Percentiles rank a stretch among this genome's conserved stretches.
phyloP scores from a whole-genome alignment of 371 early-diverging fungal species.

The Mucor sp. region DNA sequence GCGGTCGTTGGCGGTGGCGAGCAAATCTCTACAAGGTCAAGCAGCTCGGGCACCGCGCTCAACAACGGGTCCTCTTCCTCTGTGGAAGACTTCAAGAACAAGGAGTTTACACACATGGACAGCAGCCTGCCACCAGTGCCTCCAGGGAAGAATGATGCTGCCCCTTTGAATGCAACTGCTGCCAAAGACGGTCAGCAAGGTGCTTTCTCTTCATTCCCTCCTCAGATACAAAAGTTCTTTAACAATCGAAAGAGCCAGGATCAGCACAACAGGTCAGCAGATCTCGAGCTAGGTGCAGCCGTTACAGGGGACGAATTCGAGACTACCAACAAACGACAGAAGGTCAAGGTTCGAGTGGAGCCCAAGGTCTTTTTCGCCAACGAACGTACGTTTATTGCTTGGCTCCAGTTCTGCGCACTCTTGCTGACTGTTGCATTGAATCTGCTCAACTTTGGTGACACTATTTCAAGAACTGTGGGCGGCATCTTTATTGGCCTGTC shows the following conservation, averaged over 20 bases:
- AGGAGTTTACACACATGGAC: background rate
- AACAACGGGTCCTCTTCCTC: conserved; percentile 55
- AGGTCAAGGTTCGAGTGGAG: conserved; percentile 81
- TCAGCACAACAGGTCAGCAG: conserved; percentile 87
- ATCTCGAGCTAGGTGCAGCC: conserved; percentile 33
- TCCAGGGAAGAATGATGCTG: conserved; percentile 18
- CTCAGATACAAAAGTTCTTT: conserved; percentile 83
- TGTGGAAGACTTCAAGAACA: conserved; percentile 49
- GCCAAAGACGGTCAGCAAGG: conserved; percentile 68
- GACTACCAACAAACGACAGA: conserved; percentile 5
- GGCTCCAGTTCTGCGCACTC: conserved; percentile 82
- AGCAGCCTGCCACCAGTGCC: conserved; percentile 7
- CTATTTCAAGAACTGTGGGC: conserved; percentile 43
- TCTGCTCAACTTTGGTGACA: conserved; percentile 74
- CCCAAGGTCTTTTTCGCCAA: conserved; percentile 99
- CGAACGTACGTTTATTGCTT: conserved; percentile 95
- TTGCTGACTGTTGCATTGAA: conserved; percentile 75
- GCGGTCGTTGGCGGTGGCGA: conserved; percentile 9
- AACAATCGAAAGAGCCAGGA: conserved; percentile 60
- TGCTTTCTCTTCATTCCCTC: conserved; percentile 68
- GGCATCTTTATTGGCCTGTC: conserved; percentile 67
- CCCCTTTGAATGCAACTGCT: background rate
- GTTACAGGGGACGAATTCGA: conserved; percentile 25
- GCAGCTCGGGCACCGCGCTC: background rate
- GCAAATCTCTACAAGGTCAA: background rate